phyloP scores from a whole-genome alignment of 768 basidiomycete genomes.

The Nidularia sp. region DNA sequence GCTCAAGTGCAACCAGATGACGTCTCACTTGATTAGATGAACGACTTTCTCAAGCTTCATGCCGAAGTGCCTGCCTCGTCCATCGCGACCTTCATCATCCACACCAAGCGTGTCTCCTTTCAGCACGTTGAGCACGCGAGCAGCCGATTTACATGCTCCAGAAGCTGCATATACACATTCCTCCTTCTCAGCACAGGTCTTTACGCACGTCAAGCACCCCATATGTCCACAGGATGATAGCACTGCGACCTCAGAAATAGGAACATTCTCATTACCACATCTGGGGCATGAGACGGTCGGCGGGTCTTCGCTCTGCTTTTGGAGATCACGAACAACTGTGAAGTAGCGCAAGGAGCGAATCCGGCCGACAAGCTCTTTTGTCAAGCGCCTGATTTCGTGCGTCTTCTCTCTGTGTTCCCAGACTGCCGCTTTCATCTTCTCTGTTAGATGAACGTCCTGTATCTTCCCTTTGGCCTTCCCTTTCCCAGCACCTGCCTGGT shows the following conservation, averaged over 20 bases:
- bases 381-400: constrained; percentile 78
- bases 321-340: constrained; percentile 84
- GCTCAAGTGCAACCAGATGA: neutral
- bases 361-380: constrained; percentile 87
- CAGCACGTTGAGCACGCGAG: constrained; percentile 79
- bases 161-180: constrained; percentile 74
- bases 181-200: constrained; percentile 66
- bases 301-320: constrained; percentile 64
- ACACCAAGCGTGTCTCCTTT: constrained; percentile 73
- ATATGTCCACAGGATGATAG: constrained; percentile 91
- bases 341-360: constrained; percentile 91
- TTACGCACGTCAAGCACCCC: constrained; percentile 77
- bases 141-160: constrained; percentile 74
- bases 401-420: constrained; percentile 88
- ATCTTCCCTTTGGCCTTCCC: constrained; percentile 45
- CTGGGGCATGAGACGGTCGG: constrained; percentile 57
- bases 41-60: constrained; percentile 79
- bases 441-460: constrained; percentile 53
- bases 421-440: constrained; percentile 53
- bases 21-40: constrained; percentile 65
- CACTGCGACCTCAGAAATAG: constrained; percentile 70
- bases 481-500: constrained; percentile 50
- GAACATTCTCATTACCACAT: constrained; percentile 53
- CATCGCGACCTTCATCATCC: constrained; percentile 73
- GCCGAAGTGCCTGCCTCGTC: constrained; percentile 73